These are phyloP conservation scores for Fusarium coffeatum DNA, from an alignment of 2,329 filamentous ascomycete species.

Conservation along the genomic window DNA sequence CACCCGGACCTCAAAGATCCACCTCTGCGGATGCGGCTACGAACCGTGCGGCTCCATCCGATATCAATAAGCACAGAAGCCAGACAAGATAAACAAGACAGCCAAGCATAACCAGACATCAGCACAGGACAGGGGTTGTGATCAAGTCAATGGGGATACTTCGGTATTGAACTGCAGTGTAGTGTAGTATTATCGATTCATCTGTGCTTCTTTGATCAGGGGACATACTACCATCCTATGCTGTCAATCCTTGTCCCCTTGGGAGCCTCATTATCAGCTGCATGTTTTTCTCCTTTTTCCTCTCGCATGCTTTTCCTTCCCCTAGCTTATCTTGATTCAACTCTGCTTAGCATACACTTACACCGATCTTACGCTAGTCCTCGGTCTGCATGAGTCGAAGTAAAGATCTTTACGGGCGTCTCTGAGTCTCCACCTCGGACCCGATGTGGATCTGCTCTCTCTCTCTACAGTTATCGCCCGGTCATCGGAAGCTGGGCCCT, in stretches of 20 bases:
- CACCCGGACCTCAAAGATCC: background rate
- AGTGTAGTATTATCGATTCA: slow-evolving; percentile 15
- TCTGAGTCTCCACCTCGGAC: slow-evolving; percentile 23
- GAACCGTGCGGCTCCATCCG: slow-evolving; percentile 40
- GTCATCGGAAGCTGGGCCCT: slow-evolving; percentile 39
- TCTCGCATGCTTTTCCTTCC: background rate
- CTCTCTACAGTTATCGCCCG: slow-evolving; percentile 14
- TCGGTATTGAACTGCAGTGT: slow-evolving; percentile 37
- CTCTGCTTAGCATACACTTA: background rate
- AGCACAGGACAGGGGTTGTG: background rate
- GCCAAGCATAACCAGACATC: background rate
- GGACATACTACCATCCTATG: background rate
- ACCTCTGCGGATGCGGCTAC: slow-evolving; percentile 27
- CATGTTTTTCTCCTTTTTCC: background rate
- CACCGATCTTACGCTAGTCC: background rate
- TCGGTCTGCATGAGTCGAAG: slow-evolving; percentile 1
- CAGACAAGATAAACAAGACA: background rate
- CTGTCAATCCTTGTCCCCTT: slow-evolving; percentile 17
- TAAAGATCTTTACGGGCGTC: background rate
- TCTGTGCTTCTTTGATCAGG: slow-evolving; percentile 19
- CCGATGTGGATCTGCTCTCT: slow-evolving; percentile 23
- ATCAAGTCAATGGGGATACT: slow-evolving; percentile 38
- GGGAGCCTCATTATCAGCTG: slow-evolving; percentile 6
- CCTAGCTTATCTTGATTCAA: background rate
- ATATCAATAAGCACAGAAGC: background rate